Evolutionary conservation across 768 basidiomycete species (phyloP).

Genomic region (Tephrocybe sp.): DNA sequence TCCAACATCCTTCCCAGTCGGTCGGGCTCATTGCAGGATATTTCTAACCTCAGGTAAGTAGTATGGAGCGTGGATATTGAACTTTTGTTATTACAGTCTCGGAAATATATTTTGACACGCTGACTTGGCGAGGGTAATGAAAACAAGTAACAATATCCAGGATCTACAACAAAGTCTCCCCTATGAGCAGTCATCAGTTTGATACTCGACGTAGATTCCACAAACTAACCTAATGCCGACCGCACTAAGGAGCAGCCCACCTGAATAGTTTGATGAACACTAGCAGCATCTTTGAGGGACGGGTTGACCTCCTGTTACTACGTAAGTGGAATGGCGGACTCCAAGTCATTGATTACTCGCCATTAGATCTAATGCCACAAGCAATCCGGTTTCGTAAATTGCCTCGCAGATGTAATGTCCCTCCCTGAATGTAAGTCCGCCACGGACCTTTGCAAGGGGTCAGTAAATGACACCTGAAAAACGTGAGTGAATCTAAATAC

Average conservation of each 20-base stretch:
- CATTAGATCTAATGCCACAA: slow-evolving; percentile 95
- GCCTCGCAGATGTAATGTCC: slow-evolving; percentile 98
- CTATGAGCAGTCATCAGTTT: slow-evolving; percentile 22
- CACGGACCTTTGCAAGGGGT: slow-evolving; percentile 61
- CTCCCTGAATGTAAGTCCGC: slow-evolving; percentile 94
- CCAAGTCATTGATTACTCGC: slow-evolving; percentile 37
- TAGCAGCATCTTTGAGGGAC: slow-evolving; percentile 72
- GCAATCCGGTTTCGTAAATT: slow-evolving; percentile 86
- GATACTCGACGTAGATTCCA: background rate
- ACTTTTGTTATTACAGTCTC: background rate
- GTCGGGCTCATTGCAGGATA: too few relatives aligned
- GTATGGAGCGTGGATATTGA: too few relatives aligned
- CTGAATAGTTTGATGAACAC: slow-evolving; percentile 84
- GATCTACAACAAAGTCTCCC: slow-evolving; percentile 40
- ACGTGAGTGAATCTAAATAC: slow-evolving; percentile 36
- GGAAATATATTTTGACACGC: too few relatives aligned
- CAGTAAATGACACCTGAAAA: slow-evolving; percentile 3
- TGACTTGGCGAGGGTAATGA: background rate
- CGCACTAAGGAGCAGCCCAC: slow-evolving; percentile 86
- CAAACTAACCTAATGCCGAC: slow-evolving; percentile 68
- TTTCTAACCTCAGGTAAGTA: too few relatives aligned
- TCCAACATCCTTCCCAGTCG: background rate
- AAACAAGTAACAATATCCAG: background rate
- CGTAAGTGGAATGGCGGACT: slow-evolving; percentile 3
- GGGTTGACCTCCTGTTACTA: slow-evolving; percentile 87